Base-by-base conservation (phyloP, 2,329 filamentous ascomycete species). In the Paracoccidioides lutzii region DNA sequence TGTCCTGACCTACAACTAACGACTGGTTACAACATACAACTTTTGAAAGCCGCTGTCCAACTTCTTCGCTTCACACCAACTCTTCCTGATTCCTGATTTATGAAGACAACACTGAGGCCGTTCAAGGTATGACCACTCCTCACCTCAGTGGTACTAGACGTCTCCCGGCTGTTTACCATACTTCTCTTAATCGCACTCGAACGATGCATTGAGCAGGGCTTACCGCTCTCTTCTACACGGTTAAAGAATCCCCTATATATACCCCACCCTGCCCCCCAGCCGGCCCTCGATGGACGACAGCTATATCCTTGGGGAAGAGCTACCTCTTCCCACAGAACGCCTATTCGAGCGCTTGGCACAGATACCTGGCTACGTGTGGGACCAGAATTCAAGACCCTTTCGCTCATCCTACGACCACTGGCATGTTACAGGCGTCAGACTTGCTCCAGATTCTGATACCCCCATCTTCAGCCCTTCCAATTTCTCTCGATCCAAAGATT, bases 321-420 rank as follows among this genome's bases (percentile, higher is more conserved):
- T 76, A 58, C 73, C 73, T 58, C 68, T 75, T 67, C 83, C 84
- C 57, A 85, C 84, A 45, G 75, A 78, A 61, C 81, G 83, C 64
- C 78, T 90, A 54, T 85, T 84, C 63, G 85, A 90, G 68, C 81
- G 87, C 52, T 76, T 90, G 61, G 78, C 81, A 59, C 84, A 88
- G 67, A 78, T 90, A 60, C 78, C 83, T 48, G 86, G 85, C 54
- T 90, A 88, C 67, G 81, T 79, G 5, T 90, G 87, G 87, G 85
- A 90, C 69, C 84, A 87, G 61, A 77, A 79, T 14, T 61, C 69
- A 59, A 67, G 69, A 52, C 72, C 72, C 7, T 71, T 73, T 53
- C 72, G 74, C 60, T 73, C 80, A 52, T 88, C 84, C 64, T 96
- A 95, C 71, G 89, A 94, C 69, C 90, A 90, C 74, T 97, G 90